These are phyloP conservation scores for Pythium aphanidermatum DNA, from an alignment of 352 stramenopile genomes.

Conservation along the genomic window DNA sequence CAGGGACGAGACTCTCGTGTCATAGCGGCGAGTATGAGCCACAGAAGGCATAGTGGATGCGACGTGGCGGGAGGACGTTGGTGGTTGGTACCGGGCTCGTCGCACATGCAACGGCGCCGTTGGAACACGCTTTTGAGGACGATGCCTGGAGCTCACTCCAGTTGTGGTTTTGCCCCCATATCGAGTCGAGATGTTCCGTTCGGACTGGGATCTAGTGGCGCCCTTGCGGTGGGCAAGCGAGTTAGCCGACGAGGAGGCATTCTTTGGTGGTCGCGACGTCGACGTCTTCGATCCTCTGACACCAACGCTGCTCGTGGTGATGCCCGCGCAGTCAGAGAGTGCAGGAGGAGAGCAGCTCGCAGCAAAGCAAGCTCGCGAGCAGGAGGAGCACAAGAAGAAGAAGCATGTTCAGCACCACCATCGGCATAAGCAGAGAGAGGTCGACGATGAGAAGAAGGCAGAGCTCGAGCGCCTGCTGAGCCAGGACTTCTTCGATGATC, in stretches of 20 bases:
- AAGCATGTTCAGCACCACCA: not conserved
- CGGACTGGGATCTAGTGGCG: conserved; percentile 46
- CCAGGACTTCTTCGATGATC: conserved; percentile 45
- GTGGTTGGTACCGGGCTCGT: no score
- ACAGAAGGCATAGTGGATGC: no score
- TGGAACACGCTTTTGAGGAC: no score
- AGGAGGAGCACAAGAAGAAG: not conserved
- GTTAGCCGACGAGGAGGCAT: conserved; percentile 42
- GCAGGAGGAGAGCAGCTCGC: no score
- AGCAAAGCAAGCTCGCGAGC: not conserved
- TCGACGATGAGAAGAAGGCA: no score
- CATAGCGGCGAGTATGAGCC: conserved; percentile 2
- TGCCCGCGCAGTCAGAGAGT: no score
- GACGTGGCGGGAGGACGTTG: no score
- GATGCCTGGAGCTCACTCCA: no score
- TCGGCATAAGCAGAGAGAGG: no score
- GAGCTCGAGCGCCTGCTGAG: conserved; percentile 15
- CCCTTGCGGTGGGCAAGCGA: conserved; percentile 40
- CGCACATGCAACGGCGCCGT: no score
- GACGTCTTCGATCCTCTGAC: conserved; percentile 3
- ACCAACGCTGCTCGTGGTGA: conserved; percentile 18
- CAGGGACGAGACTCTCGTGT: conserved; percentile 4
- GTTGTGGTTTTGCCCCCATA: no score
- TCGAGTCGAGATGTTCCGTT: conserved; percentile 33
- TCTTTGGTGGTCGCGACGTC: conserved; percentile 24